Percentiles rank a stretch among this genome's conserved stretches.
Conservation (phyloP, 1,139 yeast species). For the Blastobotrys capitulatus region DNA sequence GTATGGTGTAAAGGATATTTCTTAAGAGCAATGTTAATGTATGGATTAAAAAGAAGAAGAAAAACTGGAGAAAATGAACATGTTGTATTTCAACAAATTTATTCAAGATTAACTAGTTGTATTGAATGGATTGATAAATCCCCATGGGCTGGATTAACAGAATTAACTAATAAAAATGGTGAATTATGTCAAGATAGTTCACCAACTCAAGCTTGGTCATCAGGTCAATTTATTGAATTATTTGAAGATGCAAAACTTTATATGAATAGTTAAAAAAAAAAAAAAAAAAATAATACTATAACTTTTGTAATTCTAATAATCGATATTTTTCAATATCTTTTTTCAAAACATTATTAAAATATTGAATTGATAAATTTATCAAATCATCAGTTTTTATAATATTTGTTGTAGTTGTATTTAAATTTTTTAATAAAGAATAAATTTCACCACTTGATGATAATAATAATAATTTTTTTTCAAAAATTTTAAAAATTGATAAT, state of each 20-base stretch:
- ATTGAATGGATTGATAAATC: slow-evolving; percentile 64
- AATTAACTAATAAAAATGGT: slow-evolving; percentile 86
- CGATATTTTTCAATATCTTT: slow-evolving; percentile 16
- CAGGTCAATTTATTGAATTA: slow-evolving; percentile 77
- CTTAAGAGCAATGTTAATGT: slow-evolving; percentile 61
- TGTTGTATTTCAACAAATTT: slow-evolving; percentile 40
- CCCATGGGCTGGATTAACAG: slow-evolving; percentile 92
- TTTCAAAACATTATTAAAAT: slow-evolving; percentile 15
- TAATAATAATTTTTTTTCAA: slow-evolving; percentile 35
- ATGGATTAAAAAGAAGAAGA: slow-evolving; percentile 41
- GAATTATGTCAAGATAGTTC: slow-evolving; percentile 76
- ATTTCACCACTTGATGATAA: slow-evolving; percentile 37
- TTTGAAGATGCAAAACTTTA: slow-evolving; percentile 47
- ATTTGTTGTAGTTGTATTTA: slow-evolving; percentile 30
- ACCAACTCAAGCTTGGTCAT: slow-evolving; percentile 97
- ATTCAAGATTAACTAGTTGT: slow-evolving; percentile 56
- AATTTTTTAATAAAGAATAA: slow-evolving; percentile 42
- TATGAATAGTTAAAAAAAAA: neutral
- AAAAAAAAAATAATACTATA: neutral
- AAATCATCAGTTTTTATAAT: slow-evolving; percentile 26
- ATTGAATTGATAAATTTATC: slow-evolving; percentile 20
- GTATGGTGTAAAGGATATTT: slow-evolving; percentile 88
- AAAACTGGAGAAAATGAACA: slow-evolving; percentile 16
- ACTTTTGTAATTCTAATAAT: slow-evolving; percentile 12
- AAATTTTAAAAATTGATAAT: slow-evolving; percentile 40